Conservation (phyloP, 139 green algal genomes). For the Coelastrella sp. region DNA sequence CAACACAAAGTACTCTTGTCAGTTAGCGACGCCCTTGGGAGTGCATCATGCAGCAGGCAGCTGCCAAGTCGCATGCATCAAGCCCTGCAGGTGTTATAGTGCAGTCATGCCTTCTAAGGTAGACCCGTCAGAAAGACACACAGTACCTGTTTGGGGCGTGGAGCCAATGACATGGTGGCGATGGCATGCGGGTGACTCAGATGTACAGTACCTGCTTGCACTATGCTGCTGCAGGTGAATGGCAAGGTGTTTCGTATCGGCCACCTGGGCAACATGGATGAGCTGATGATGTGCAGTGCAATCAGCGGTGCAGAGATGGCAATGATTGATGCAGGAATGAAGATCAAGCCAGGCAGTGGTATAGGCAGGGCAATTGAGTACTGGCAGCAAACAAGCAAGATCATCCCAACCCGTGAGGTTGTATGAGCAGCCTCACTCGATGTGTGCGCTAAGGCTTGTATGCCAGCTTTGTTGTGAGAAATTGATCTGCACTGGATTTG, state of each 20-base stretch:
- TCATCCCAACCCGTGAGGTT: slow-evolving; percentile 83
- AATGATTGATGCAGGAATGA: slow-evolving; percentile 86
- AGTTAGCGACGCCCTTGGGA: background rate
- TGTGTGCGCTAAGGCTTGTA: too few relatives aligned
- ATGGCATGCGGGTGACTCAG: too few relatives aligned
- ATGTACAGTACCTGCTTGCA: too few relatives aligned
- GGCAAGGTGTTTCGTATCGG: slow-evolving; percentile 99
- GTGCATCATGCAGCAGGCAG: background rate
- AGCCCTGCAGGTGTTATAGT: too few relatives aligned
- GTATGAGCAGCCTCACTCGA: background rate
- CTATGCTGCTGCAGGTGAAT: slow-evolving; percentile 61
- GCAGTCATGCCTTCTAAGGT: too few relatives aligned
- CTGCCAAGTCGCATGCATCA: background rate
- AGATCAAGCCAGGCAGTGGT: slow-evolving; percentile 82
- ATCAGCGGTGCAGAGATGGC: slow-evolving; percentile 94
- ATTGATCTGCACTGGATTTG: too few relatives aligned
- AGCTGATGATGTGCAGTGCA: slow-evolving; percentile 92
- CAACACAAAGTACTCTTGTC: background rate
- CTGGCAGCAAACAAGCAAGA: slow-evolving; percentile 75
- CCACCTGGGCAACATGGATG: slow-evolving; percentile 98
- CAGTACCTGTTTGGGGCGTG: too few relatives aligned
- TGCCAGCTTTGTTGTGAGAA: too few relatives aligned
- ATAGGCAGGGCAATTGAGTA: slow-evolving; percentile 83
- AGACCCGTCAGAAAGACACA: too few relatives aligned
- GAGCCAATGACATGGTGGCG: too few relatives aligned